Evolutionary conservation across 1,139 yeast genomes (phyloP).

Genomic region (Nadsonia commutata): DNA sequence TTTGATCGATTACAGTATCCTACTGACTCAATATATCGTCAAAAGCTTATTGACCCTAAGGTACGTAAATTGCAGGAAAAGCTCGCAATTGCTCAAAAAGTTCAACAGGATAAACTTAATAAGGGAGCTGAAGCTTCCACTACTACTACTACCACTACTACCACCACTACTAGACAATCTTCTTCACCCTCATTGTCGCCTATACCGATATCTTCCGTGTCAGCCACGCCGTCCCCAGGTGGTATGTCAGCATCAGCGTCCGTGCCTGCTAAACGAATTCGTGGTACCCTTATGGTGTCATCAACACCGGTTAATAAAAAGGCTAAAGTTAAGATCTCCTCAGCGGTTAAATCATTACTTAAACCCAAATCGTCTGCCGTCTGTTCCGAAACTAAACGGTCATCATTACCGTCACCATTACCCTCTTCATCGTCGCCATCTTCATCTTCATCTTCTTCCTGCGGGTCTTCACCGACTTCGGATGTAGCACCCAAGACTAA

Average conservation of each 20-base stretch:
- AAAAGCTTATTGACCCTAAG: slow-evolving; percentile 20
- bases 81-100: slow-evolving; percentile 4
- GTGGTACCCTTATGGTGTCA: not conserved
- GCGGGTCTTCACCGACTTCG: not conserved
- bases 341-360: not conserved
- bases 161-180: not conserved
- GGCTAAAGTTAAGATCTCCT: not conserved
- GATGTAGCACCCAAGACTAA: too few species aligned
- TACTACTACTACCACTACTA: not conserved
- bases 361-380: not conserved
- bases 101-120: not conserved
- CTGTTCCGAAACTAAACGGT: not conserved
- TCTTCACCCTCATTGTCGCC: not conserved
- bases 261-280: not conserved
- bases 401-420: not conserved
- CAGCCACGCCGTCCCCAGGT: not conserved
- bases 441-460: not conserved
- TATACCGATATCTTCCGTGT: too few species aligned
- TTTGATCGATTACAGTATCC: slow-evolving; percentile 20
- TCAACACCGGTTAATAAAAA: not conserved
- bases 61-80: slow-evolving; percentile 10
- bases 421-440: not conserved
- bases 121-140: slow-evolving; percentile 4
- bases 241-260: too few species aligned
- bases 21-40: slow-evolving; percentile 19